These are phyloP conservation scores for Ophiostoma australiae DNA, from an alignment of 2,329 filamentous ascomycete species.

Conservation along the genomic window DNA sequence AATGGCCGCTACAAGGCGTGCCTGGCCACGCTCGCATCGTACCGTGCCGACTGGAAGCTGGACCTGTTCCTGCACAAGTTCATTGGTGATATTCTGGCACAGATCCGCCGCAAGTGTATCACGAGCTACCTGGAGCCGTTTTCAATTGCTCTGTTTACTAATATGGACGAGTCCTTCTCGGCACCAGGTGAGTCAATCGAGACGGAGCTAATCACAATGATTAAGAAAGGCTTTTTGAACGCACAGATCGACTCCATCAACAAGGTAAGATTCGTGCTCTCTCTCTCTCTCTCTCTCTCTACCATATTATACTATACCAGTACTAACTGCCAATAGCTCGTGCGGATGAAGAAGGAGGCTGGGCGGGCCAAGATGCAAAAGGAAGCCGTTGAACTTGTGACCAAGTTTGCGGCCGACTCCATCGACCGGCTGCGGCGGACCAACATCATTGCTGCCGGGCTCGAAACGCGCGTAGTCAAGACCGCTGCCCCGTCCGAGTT, in stretches of 20 bases:
- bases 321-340: constrained; percentile 44
- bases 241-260: constrained; percentile 83
- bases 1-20: constrained; percentile 85
- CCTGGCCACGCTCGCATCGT: constrained; percentile 73
- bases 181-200: constrained; percentile 57
- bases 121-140: constrained; percentile 90
- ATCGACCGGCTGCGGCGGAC: constrained; percentile 72
- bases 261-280: constrained; percentile 43
- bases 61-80: constrained; percentile 80
- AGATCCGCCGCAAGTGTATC: constrained; percentile 85
- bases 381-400: constrained; percentile 62
- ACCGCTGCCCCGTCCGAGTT: not conserved
- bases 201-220: constrained; percentile 72
- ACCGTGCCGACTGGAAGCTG: constrained; percentile 80
- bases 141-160: constrained; percentile 75
- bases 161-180: constrained; percentile 72
- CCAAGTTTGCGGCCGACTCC: constrained; percentile 68
- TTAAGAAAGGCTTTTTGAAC: constrained; percentile 64
- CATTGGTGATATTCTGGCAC: constrained; percentile 62
- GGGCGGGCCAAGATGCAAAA: constrained; percentile 65
- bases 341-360: constrained; percentile 66
- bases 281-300: not conserved
- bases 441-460: constrained; percentile 66
- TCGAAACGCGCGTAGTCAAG: constrained; percentile 46
- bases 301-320: not conserved